Conservation (phyloP, 2,329 filamentous ascomycete species). For the Hawksworthiomyces lignivorus region DNA sequence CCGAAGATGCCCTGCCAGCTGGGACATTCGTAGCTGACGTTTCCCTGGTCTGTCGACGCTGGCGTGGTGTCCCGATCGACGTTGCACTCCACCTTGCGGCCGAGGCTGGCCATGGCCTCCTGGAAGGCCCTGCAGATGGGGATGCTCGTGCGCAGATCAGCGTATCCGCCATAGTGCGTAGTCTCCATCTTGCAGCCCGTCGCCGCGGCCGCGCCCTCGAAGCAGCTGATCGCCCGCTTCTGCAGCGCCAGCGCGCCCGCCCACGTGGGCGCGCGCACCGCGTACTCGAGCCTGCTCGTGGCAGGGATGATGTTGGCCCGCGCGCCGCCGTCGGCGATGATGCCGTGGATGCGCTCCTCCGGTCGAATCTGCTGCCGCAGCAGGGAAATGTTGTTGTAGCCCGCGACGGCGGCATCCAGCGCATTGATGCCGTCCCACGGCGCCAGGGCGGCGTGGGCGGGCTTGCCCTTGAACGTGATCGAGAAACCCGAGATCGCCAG, state of each 20-base stretch:
- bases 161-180: constrained; percentile 22
- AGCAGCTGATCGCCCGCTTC: constrained; percentile 23
- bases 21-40: constrained; percentile 35
- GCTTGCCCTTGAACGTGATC: constrained; percentile 31
- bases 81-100: constrained; percentile 24
- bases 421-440: constrained; percentile 42
- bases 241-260: constrained; percentile 24
- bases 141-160: constrained; percentile 21
- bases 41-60: constrained; percentile 50
- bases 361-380: constrained; percentile 40
- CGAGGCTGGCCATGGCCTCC: constrained; percentile 6
- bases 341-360: constrained; percentile 39
- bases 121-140: constrained; percentile 38
- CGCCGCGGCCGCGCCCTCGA: constrained; percentile 26
- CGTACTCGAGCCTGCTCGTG: constrained; percentile 33
- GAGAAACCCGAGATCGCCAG: constrained; percentile 17
- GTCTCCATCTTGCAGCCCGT: constrained; percentile 23
- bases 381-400: constrained; percentile 29
- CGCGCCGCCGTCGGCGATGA: constrained; percentile 32
- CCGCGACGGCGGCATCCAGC: constrained; percentile 34
- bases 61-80: constrained; percentile 26
- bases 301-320: constrained; percentile 29
- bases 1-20: constrained; percentile 33
- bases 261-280: constrained; percentile 32
- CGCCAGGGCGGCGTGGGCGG: constrained; percentile 35